Evolutionary conservation across 1,139 yeast species (phyloP).

Genomic region (Yamadazyma diospyri): DNA sequence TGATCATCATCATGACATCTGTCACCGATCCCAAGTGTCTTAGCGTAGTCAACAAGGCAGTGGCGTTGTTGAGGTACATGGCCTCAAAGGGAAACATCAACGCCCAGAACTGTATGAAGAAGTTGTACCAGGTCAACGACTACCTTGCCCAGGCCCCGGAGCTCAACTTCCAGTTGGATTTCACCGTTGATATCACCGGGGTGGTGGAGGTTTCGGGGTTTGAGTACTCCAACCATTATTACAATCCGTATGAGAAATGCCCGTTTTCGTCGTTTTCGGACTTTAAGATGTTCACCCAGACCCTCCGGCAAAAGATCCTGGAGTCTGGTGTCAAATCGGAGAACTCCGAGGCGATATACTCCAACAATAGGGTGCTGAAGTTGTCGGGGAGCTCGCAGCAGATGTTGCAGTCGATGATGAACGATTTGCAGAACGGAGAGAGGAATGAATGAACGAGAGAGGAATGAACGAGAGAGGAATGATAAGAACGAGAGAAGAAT

Average conservation of each 20-base stretch:
- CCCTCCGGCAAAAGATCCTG: not conserved
- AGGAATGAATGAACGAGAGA: too few species aligned
- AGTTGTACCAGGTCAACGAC: constrained; percentile 20
- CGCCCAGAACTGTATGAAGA: constrained; percentile 29
- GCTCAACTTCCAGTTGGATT: constrained; percentile 17
- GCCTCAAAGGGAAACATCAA: constrained; percentile 40
- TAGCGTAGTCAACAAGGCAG: constrained; percentile 29
- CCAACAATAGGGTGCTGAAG: constrained; percentile 15
- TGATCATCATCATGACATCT: constrained; percentile 39
- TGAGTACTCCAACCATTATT: constrained; percentile 10
- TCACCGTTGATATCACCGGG: constrained; percentile 15
- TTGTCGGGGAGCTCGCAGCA: constrained; percentile 16
- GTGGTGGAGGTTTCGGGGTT: constrained; percentile 6
- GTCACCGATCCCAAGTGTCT: constrained; percentile 24
- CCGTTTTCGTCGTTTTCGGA: constrained; percentile 6
- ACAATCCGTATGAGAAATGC: constrained; percentile 14
- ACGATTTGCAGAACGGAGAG: constrained; percentile 25
- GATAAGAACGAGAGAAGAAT: too few species aligned
- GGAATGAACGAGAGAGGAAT: too few species aligned
- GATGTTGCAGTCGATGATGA: constrained; percentile 18
- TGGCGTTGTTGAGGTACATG: constrained; percentile 36
- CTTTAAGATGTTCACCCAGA: constrained; percentile 8
- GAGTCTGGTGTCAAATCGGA: too few species aligned
- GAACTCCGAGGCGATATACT: too few species aligned
- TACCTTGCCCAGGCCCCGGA: constrained; percentile 20